Conservation (phyloP, 2,329 filamentous ascomycete genomes). For the Amauroascus verrucosus region DNA sequence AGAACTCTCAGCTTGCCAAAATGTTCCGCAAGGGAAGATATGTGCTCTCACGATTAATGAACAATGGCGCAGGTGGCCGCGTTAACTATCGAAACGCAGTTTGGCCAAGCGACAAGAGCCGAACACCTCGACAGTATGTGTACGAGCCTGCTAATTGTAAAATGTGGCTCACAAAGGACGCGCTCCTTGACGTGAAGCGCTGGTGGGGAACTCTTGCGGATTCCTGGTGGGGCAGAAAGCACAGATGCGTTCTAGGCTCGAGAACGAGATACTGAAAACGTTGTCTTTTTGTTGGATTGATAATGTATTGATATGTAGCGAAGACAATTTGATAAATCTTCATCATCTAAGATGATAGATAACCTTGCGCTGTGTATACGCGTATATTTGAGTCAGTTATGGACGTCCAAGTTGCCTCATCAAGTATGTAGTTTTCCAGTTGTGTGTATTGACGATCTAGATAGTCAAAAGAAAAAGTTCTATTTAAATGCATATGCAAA, state of each 20-base stretch:
- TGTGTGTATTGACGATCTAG: neutral
- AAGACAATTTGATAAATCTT: no score
- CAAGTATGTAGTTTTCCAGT: no score
- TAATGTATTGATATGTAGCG: no score
- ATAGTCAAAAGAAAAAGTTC: no score
- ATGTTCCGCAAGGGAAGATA: conserved; percentile 11
- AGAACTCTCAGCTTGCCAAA: conserved; percentile 9
- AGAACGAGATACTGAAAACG: neutral
- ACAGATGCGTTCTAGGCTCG: conserved; percentile 23
- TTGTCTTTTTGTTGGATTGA: no score
- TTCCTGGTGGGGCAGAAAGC: conserved; percentile 31
- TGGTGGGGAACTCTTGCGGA: conserved; percentile 43
- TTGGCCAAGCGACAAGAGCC: conserved; percentile 33
- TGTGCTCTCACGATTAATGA: conserved; percentile 9
- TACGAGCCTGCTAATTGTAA: conserved; percentile 53
- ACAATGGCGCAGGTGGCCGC: conserved; percentile 22
- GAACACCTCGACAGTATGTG: conserved; percentile 48
- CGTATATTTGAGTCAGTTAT: no score
- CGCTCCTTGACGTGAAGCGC: conserved; percentile 42
- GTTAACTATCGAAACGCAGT: conserved; percentile 40
- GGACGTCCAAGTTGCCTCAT: no score
- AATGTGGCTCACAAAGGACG: conserved; percentile 48
- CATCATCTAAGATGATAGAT: no score
- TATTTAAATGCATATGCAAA: no score
- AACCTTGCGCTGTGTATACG: no score